Percentiles rank a stretch among this genome's conserved stretches.
Conservation (phyloP, 768 basidiomycete genomes). For the Ramaria rubella region DNA sequence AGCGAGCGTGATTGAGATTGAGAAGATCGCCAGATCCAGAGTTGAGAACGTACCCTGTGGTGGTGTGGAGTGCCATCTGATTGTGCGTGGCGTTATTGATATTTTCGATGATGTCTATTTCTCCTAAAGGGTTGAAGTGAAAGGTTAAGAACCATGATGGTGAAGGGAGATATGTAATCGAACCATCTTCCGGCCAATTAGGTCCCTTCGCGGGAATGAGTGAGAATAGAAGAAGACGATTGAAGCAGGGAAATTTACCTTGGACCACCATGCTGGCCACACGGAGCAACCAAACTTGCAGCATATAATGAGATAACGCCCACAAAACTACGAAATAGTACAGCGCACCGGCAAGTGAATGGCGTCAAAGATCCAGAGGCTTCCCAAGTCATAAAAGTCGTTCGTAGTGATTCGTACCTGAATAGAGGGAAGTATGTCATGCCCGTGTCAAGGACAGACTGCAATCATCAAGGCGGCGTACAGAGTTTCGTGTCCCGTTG, state of each 20-base stretch:
- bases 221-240: neutral
- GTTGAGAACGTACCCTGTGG: constrained; percentile 21
- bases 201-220: constrained; percentile 23
- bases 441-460: no score
- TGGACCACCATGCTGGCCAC: constrained; percentile 41
- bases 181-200: constrained; percentile 39
- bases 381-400: constrained; percentile 35
- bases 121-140: constrained; percentile 16
- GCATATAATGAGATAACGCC: neutral
- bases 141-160: neutral
- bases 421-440: neutral
- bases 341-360: constrained; percentile 51
- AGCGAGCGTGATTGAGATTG: neutral
- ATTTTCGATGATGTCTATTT: constrained; percentile 56
- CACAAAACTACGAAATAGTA: neutral
- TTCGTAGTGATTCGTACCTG: constrained; percentile 41
- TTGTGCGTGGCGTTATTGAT: constrained; percentile 48
- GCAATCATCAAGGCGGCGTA: constrained; percentile 24
- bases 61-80: constrained; percentile 53
- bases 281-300: constrained; percentile 16
- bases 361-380: constrained; percentile 41
- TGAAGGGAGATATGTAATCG: neutral
- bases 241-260: neutral
- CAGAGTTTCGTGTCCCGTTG: constrained; percentile 53
- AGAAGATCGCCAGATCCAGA: neutral